phyloP scores from a whole-genome alignment of 2,329 filamentous ascomycete species.

The Penicillium brevicompactum region DNA sequence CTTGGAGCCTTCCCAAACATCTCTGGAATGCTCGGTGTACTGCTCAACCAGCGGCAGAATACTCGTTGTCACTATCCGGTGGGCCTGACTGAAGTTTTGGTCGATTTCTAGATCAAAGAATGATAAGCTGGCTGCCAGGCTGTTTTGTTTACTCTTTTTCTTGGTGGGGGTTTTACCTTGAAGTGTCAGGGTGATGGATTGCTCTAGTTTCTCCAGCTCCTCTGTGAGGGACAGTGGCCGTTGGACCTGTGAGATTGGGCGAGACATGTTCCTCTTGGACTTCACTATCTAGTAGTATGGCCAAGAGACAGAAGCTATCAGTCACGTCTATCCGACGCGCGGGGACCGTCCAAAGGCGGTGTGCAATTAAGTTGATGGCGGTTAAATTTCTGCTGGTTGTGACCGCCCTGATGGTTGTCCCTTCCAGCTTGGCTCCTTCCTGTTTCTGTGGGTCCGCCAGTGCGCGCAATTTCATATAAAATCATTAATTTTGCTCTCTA shows the following conservation, averaged over 20 bases:
- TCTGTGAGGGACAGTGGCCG: conserved; percentile 79
- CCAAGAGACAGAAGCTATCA: neutral
- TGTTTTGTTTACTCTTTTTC: conserved; percentile 17
- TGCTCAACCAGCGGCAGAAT: conserved; percentile 93
- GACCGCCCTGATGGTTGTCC: too few relatives aligned
- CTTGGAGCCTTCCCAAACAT: conserved; percentile 97
- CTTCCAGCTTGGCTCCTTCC: too few relatives aligned
- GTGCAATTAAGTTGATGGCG: conserved; percentile 23
- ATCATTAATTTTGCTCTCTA: too few relatives aligned
- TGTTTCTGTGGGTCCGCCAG: too few relatives aligned
- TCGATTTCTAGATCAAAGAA: conserved; percentile 74
- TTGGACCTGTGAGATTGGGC: conserved; percentile 49
- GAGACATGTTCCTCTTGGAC: conserved; percentile 50
- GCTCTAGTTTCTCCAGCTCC: conserved; percentile 92
- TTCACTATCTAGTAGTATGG: neutral
- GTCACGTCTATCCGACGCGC: conserved; percentile 21
- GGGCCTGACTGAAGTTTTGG: conserved; percentile 94
- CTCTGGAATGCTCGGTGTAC: conserved; percentile 88
- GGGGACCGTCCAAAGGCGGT: conserved; percentile 33
- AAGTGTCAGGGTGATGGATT: conserved; percentile 92
- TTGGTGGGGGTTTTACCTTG: conserved; percentile 64
- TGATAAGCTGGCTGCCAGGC: conserved; percentile 14
- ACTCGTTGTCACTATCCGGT: conserved; percentile 91
- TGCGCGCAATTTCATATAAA: too few relatives aligned
- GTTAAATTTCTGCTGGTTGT: too few relatives aligned